These are phyloP conservation scores for Aspergillus conjunctus DNA, from an alignment of 495 filamentous ascomycete species.

Conservation along the genomic window DNA sequence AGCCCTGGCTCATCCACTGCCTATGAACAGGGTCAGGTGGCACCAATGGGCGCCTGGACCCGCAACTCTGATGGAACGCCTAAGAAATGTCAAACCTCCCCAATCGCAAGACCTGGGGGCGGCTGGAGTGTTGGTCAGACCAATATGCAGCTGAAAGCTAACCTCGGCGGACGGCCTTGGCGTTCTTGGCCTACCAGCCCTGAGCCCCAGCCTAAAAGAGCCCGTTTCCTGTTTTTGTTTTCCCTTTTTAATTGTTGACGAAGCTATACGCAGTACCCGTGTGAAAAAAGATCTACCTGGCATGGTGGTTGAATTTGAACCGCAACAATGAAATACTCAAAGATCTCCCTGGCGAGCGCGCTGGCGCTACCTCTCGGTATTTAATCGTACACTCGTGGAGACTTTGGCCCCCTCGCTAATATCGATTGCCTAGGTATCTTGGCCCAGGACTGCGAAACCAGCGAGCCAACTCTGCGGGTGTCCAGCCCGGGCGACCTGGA, in stretches of 20 bases:
- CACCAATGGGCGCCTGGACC: too few species aligned
- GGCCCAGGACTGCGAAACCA: slow-evolving; percentile 1
- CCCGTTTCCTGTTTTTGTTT: neutral
- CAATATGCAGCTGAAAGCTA: neutral
- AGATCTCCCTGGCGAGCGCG: neutral
- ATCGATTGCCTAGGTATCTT: neutral
- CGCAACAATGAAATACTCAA: slow-evolving; percentile 5
- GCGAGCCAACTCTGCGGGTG: neutral
- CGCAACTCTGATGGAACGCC: too few species aligned
- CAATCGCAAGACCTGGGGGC: too few species aligned
- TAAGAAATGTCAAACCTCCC: too few species aligned
- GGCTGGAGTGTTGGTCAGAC: neutral
- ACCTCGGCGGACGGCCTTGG: neutral
- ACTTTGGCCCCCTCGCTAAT: neutral
- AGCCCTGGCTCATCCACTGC: too few species aligned
- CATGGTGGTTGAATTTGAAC: neutral
- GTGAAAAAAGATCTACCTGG: neutral
- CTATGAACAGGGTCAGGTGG: too few species aligned
- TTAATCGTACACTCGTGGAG: neutral
- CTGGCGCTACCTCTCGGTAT: slow-evolving; percentile 9
- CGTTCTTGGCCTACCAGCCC: neutral
- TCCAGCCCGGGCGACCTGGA: slow-evolving; percentile 5
- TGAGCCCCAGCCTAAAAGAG: neutral
- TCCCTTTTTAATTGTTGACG: neutral
- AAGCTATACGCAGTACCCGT: neutral